Evolutionary conservation across 2,329 filamentous ascomycete species (phyloP).

Genomic region (Hypoxylon sp.): DNA sequence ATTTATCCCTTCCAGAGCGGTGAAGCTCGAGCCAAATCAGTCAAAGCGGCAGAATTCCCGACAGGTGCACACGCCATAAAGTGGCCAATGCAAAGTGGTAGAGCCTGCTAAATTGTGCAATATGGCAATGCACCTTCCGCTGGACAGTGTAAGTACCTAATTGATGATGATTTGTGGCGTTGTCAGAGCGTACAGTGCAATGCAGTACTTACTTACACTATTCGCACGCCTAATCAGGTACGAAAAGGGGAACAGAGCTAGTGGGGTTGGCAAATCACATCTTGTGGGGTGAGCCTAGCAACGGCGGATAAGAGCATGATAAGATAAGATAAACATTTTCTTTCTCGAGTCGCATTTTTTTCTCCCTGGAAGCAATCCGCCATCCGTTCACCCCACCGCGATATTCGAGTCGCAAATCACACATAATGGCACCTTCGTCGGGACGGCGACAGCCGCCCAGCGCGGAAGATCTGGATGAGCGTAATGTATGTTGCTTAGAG

Average conservation of each 20-base stretch:
- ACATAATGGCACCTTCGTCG: slow-evolving; percentile 54
- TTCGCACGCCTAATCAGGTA: too few relatives aligned
- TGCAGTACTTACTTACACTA: too few relatives aligned
- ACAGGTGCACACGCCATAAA: neutral
- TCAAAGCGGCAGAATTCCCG: neutral
- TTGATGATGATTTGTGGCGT: too few relatives aligned
- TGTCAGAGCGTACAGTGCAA: too few relatives aligned
- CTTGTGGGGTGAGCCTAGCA: slow-evolving; percentile 39
- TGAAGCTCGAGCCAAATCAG: neutral
- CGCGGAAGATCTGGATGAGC: slow-evolving; percentile 50
- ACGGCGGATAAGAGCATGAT: slow-evolving; percentile 33
- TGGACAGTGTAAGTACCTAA: too few relatives aligned
- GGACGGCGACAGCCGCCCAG: slow-evolving; percentile 45
- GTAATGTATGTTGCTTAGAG: slow-evolving; percentile 47
- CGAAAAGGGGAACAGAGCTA: slow-evolving; percentile 14
- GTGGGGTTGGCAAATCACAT: slow-evolving; percentile 10
- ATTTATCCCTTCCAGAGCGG: slow-evolving; percentile 20
- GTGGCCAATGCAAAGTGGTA: too few relatives aligned
- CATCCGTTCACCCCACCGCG: slow-evolving; percentile 47
- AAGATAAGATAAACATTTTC: slow-evolving; percentile 47
- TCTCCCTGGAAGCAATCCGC: slow-evolving; percentile 31
- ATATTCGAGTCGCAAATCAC: slow-evolving; percentile 34
- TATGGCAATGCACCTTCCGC: too few relatives aligned
- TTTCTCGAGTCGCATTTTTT: slow-evolving; percentile 45
- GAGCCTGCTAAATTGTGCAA: too few relatives aligned